Evolutionary conservation across 306 rosid genomes (phyloP).

Genomic region (Cucurbita argyrosperma): DNA sequence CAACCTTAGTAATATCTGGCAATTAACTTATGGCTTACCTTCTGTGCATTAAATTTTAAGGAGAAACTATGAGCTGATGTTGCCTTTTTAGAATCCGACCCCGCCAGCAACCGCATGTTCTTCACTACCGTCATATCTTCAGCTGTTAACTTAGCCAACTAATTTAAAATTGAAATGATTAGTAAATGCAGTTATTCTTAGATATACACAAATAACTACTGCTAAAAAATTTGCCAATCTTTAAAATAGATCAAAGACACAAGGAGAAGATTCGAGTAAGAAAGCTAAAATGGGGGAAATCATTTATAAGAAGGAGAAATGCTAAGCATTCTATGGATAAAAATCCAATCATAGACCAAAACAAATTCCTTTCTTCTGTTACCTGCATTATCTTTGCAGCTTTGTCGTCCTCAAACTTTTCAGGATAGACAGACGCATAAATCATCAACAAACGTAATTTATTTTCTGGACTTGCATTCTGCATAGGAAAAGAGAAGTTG

Average conservation of each 20-base stretch:
- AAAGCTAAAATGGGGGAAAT: background rate
- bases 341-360: background rate
- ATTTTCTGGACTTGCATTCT: conserved; percentile 49
- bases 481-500: conserved; percentile 15
- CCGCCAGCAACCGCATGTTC: conserved; percentile 63
- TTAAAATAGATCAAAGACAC: background rate
- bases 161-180: conserved; percentile 5
- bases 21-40: conserved; percentile 30
- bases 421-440: conserved; percentile 71
- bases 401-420: conserved; percentile 89
- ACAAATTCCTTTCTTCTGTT: conserved; percentile 8
- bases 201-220: background rate
- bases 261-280: background rate
- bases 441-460: conserved; percentile 90
- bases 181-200: background rate
- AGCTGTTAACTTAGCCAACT: conserved; percentile 71
- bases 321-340: background rate
- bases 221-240: background rate
- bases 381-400: conserved; percentile 90
- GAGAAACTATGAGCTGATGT: conserved; percentile 39
- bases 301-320: background rate
- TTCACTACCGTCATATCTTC: conserved; percentile 77
- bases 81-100: conserved; percentile 34
- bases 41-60: conserved; percentile 62
- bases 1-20: conserved; percentile 5